These are phyloP conservation scores for Glycyrrhiza uralensis DNA, from an alignment of 306 rosid genomes.

Conservation along the genomic window DNA sequence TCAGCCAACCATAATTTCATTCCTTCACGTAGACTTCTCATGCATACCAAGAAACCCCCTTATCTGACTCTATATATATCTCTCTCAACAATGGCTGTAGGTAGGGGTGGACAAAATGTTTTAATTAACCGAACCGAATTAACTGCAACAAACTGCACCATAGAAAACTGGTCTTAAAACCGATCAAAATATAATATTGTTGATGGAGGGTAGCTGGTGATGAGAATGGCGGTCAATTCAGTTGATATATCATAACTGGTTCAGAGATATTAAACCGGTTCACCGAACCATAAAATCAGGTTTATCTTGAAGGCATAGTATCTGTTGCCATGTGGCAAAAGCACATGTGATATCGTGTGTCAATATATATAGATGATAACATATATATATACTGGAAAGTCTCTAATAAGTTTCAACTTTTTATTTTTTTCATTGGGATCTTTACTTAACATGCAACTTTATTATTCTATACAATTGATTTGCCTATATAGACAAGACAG, in stretches of 20 bases:
- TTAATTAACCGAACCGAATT: too few species aligned
- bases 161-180: too few species aligned
- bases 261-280: too few species aligned
- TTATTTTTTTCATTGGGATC: neutral
- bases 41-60: conserved; percentile 49
- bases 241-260: too few species aligned
- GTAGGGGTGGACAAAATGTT: too few species aligned
- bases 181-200: too few species aligned
- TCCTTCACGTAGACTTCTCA: conserved; percentile 68
- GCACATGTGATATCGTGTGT: conserved; percentile 18
- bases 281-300: too few species aligned
- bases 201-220: too few species aligned
- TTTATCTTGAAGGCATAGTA: neutral
- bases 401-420: neutral
- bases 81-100: conserved; percentile 23
- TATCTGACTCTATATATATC: conserved; percentile 26
- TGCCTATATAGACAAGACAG: conserved; percentile 8
- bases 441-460: neutral
- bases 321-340: conserved; percentile 29
- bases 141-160: too few species aligned
- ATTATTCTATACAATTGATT: neutral
- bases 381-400: neutral
- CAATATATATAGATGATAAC: neutral
- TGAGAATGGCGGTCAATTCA: too few species aligned
- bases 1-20: conserved; percentile 51